A percentile compares a stretch with the other conserved stretches of the same genome.
Evolutionary conservation across 2,329 filamentous ascomycete species (phyloP).

Genomic region (Penicillium vulpinum): DNA sequence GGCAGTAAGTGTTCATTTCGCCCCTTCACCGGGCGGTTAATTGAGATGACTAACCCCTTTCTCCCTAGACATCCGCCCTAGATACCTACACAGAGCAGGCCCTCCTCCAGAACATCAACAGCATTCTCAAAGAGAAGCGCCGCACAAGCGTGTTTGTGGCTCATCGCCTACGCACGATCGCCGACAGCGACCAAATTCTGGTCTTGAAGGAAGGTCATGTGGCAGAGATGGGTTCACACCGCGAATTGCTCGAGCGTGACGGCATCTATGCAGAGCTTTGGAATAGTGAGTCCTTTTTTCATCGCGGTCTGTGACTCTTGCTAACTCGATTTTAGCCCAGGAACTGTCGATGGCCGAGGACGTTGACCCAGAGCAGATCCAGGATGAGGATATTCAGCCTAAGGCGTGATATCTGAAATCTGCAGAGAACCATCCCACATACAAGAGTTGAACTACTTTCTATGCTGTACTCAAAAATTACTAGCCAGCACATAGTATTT

Average conservation of each 20-base stretch:
- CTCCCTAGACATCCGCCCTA: slow-evolving; percentile 69
- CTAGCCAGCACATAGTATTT: not conserved
- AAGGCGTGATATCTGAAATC: not conserved
- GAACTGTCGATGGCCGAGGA: slow-evolving; percentile 55
- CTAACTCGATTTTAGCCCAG: slow-evolving; percentile 51
- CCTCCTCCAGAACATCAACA: slow-evolving; percentile 87
- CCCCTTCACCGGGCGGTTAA: not conserved
- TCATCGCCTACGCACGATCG: slow-evolving; percentile 88
- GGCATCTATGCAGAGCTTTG: slow-evolving; percentile 85
- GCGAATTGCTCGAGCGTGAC: slow-evolving; percentile 70
- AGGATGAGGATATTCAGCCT: not conserved
- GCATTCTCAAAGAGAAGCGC: slow-evolving; percentile 81
- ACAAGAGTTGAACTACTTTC: slow-evolving; percentile 29
- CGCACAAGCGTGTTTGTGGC: slow-evolving; percentile 94
- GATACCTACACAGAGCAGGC: slow-evolving; percentile 94
- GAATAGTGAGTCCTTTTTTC: slow-evolving; percentile 65
- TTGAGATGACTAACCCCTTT: not conserved
- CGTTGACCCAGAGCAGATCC: slow-evolving; percentile 17
- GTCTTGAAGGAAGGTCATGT: slow-evolving; percentile 81
- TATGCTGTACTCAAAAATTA: too few species aligned
- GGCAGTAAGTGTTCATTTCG: slow-evolving; percentile 56
- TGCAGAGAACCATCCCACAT: not conserved
- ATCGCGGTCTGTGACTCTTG: not conserved
- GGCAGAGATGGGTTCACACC: slow-evolving; percentile 86
- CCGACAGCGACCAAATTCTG: slow-evolving; percentile 89